phyloP scores from a whole-genome alignment of 306 rosid species.

The Dalbergia cochinchinensis region DNA sequence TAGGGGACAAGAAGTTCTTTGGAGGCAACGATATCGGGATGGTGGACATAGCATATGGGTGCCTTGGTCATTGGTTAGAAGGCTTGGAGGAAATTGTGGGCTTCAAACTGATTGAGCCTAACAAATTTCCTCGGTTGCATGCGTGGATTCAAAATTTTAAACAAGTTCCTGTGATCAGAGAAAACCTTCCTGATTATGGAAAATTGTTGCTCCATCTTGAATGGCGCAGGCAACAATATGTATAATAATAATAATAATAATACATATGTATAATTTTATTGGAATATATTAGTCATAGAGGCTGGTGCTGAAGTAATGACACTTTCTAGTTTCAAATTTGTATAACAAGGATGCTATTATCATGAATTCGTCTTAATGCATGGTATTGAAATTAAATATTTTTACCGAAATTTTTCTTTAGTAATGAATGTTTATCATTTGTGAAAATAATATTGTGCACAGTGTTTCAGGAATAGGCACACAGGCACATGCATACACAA shows the following conservation, averaged over 20 bases:
- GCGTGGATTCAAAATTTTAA: slow-evolving; percentile 50
- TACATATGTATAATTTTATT: too few relatives aligned
- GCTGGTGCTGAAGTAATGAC: too few relatives aligned
- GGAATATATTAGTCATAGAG: too few relatives aligned
- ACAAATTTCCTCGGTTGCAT: slow-evolving; percentile 46
- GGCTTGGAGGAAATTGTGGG: slow-evolving; percentile 56
- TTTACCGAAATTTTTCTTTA: too few relatives aligned
- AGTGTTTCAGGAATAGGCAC: too few relatives aligned
- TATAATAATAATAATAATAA: background rate
- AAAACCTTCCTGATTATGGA: slow-evolving; percentile 49
- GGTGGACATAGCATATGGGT: slow-evolving; percentile 58
- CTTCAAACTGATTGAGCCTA: slow-evolving; percentile 49
- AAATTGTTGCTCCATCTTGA: slow-evolving; percentile 49
- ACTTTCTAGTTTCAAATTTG: too few relatives aligned
- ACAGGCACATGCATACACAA: too few relatives aligned
- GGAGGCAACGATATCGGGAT: slow-evolving; percentile 52
- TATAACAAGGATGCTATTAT: too few relatives aligned
- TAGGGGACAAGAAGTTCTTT: slow-evolving; percentile 56
- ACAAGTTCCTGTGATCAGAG: slow-evolving; percentile 47
- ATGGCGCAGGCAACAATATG: slow-evolving; percentile 29
- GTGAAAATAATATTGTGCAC: too few relatives aligned
- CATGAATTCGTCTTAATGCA: too few relatives aligned
- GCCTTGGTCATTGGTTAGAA: slow-evolving; percentile 56
- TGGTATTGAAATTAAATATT: too few relatives aligned
- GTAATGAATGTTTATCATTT: too few relatives aligned